Evolutionary conservation across 345 rosid species (phyloP).

Genomic region (Salix koriyanagi): DNA sequence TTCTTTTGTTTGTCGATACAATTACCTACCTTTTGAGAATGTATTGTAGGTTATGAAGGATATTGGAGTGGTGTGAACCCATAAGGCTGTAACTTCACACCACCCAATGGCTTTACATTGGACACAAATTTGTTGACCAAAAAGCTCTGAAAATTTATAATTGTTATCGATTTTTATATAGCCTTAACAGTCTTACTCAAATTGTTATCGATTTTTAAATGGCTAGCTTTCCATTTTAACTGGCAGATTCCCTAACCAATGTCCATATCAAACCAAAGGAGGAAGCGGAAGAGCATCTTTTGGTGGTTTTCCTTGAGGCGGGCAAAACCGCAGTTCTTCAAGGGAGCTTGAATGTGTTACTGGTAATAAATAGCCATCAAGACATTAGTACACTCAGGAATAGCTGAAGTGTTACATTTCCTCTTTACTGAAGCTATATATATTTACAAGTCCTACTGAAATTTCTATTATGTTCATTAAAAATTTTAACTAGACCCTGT

Average conservation of each 20-base stretch:
- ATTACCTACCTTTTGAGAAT: slow-evolving; percentile 1
- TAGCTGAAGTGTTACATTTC: background rate
- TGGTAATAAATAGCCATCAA: slow-evolving; percentile 42
- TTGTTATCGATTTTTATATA: background rate
- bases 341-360: slow-evolving; percentile 75
- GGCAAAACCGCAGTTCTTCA: slow-evolving; percentile 75
- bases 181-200: background rate
- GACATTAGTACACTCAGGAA: slow-evolving; percentile 4
- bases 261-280: slow-evolving; percentile 52
- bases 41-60: background rate
- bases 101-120: background rate
- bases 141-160: background rate
- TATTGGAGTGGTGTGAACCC: background rate
- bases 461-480: background rate
- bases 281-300: slow-evolving; percentile 45
- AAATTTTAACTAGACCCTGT: background rate
- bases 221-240: too few species aligned
- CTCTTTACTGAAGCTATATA: slow-evolving; percentile 1
- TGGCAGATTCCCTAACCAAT: slow-evolving; percentile 60
- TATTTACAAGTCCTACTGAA: background rate
- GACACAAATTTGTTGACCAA: slow-evolving; percentile 8
- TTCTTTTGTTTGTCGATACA: slow-evolving; percentile 6
- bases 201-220: too few species aligned
- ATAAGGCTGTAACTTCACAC: background rate
- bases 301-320: slow-evolving; percentile 65